Percentiles rank a stretch among this genome's conserved stretches.
phyloP scores from a whole-genome alignment of 176 grass and related monocot species.

The Hordeum vulgare region DNA sequence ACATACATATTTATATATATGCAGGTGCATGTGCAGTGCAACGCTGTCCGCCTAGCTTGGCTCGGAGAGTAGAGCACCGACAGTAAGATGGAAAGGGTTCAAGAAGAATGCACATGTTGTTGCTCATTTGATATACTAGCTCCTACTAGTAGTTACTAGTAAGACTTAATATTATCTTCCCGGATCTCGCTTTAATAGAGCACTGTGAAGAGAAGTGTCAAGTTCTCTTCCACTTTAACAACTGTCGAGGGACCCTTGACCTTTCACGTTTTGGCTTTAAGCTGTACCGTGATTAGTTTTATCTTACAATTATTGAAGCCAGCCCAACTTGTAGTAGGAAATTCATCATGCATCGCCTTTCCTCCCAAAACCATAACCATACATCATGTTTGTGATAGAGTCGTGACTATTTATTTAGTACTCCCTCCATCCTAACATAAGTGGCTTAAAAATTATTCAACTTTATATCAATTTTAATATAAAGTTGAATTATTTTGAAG shows the following conservation, averaged over 20 bases:
- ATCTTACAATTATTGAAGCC: background rate
- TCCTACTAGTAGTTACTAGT: background rate
- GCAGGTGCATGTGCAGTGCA: background rate
- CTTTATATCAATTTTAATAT: no score
- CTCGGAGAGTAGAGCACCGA: constrained; percentile 12
- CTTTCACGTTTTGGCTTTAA: background rate
- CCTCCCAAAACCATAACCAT: background rate
- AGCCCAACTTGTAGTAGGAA: background rate
- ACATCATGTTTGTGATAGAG: background rate
- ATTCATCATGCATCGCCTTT: background rate
- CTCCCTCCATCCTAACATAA: no score
- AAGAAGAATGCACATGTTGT: background rate
- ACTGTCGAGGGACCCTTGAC: background rate
- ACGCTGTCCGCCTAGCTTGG: background rate
- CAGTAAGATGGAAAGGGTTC: background rate
- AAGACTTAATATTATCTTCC: background rate
- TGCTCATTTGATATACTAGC: background rate
- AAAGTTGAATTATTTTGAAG: no score
- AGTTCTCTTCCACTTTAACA: constrained; percentile 5
- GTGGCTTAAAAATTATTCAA: no score
- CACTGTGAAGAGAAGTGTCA: background rate
- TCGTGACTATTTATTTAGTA: background rate
- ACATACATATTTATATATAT: no score
- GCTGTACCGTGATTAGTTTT: background rate
- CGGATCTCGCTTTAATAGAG: constrained; percentile 11